Evolutionary conservation across 805 yeast genomes (phyloP).

Genomic region (Yarrowia sp.): DNA sequence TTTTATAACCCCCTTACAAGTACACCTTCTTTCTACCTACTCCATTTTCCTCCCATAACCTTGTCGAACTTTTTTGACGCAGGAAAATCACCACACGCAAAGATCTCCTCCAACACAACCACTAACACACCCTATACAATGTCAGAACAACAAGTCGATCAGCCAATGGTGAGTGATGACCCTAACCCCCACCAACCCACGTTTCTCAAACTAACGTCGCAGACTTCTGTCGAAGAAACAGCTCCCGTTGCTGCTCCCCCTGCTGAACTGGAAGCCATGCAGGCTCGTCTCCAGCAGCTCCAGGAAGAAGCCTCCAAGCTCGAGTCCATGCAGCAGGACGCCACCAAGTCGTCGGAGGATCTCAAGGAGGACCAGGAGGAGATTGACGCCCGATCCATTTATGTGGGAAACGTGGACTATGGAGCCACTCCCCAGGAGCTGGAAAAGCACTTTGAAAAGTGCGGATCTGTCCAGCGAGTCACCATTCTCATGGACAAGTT

Average conservation of each 20-base stretch:
- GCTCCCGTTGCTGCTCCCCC: neutral
- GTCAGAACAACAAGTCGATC: conserved; percentile 11
- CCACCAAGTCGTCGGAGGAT: conserved; percentile 44
- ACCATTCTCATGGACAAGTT: conserved; percentile 69
- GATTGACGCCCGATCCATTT: conserved; percentile 71
- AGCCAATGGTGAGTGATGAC: conserved; percentile 23
- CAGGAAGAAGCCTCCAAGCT: conserved; percentile 62
- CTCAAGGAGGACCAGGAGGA: conserved; percentile 53
- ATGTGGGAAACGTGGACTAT: conserved; percentile 83
- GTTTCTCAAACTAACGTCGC: conserved; percentile 20
- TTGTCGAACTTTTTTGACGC: conserved; percentile 9
- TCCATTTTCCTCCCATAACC: neutral
- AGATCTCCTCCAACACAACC: no score
- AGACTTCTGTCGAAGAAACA: conserved; percentile 7
- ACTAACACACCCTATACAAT: neutral
- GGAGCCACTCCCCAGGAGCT: conserved; percentile 74
- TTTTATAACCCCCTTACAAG: no score
- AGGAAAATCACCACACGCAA: conserved; percentile 6
- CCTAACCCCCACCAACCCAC: neutral
- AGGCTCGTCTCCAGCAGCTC: conserved; percentile 50
- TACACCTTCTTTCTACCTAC: neutral
- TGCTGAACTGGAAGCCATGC: conserved; percentile 38
- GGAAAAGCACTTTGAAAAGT: conserved; percentile 64
- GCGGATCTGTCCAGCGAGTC: conserved; percentile 74
- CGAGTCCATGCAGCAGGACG: conserved; percentile 54